A percentile compares a stretch with the other conserved stretches of the same genome.
Evolutionary conservation across 768 basidiomycete genomes (phyloP).

Genomic region (Termitomyces sp.): DNA sequence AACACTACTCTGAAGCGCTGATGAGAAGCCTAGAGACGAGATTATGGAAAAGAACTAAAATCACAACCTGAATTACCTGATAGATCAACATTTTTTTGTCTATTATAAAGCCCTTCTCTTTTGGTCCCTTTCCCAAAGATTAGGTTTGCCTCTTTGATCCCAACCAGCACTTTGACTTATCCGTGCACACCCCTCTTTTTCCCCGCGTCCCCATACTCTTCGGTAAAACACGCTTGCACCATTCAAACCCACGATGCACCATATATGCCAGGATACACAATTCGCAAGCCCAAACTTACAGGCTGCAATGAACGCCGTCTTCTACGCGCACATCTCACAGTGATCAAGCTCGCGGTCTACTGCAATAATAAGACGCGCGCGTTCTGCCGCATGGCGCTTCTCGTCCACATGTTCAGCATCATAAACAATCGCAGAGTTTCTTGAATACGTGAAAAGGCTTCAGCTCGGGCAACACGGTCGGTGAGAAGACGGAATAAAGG

Average conservation of each 20-base stretch:
- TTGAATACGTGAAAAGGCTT: constrained; percentile 17
- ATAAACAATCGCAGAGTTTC: constrained; percentile 21
- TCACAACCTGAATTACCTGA: too few relatives aligned
- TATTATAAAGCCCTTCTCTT: constrained; percentile 9
- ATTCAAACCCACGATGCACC: constrained; percentile 22
- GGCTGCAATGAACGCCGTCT: constrained; percentile 18
- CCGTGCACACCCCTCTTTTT: constrained; percentile 17
- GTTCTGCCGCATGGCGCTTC: constrained; percentile 7
- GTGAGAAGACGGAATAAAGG: constrained; percentile 18
- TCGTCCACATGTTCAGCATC: constrained; percentile 14
- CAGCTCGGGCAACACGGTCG: constrained; percentile 12
- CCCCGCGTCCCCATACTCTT: constrained; percentile 17
- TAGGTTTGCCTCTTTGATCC: constrained; percentile 16
- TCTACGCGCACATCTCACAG: constrained; percentile 18
- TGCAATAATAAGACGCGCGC: constrained; percentile 11
- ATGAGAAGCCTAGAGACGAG: background rate
- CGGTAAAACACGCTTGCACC: constrained; percentile 18
- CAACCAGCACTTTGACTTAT: constrained; percentile 20
- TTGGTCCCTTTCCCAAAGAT: constrained; percentile 16
- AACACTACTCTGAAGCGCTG: too few relatives aligned
- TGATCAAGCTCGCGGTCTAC: constrained; percentile 20
- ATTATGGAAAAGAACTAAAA: background rate
- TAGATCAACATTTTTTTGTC: background rate
- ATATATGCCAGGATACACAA: constrained; percentile 23
- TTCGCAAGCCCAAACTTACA: constrained; percentile 19